Percentiles rank a stretch among this genome's conserved stretches.
Conservation (phyloP, 2,329 filamentous ascomycete species). For the Ascosphaera aggregata region DNA sequence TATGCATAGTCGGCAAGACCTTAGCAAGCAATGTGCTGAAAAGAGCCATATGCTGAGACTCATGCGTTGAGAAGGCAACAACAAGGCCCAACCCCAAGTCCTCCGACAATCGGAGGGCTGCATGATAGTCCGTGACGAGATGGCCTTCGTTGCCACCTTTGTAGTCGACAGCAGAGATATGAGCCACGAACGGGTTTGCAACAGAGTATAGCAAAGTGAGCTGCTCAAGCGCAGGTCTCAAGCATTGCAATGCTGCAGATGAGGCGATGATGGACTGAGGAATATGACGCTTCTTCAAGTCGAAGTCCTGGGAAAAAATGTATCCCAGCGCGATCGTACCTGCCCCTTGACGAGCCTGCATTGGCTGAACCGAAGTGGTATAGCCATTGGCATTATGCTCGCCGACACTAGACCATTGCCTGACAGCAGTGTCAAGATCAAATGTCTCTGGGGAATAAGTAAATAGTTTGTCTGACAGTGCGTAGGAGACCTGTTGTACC, state of each 20-base stretch:
- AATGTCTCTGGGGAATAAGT: slow-evolving; percentile 89
- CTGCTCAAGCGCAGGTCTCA: slow-evolving; percentile 74
- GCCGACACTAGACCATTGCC: slow-evolving; percentile 45
- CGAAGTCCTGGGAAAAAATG: slow-evolving; percentile 93
- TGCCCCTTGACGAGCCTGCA: slow-evolving; percentile 75
- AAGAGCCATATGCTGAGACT: slow-evolving; percentile 89
- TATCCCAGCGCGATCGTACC: slow-evolving; percentile 85
- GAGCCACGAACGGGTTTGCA: slow-evolving; percentile 77
- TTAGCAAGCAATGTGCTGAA: slow-evolving; percentile 61
- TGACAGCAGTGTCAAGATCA: slow-evolving; percentile 64
- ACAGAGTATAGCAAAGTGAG: slow-evolving; percentile 77
- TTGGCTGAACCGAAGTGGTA: slow-evolving; percentile 48
- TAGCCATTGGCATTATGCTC: slow-evolving; percentile 68
- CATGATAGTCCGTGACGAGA: slow-evolving; percentile 70
- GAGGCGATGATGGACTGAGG: slow-evolving; percentile 81
- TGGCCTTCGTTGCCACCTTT: slow-evolving; percentile 35
- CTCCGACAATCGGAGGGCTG: slow-evolving; percentile 58
- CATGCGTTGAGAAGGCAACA: slow-evolving; percentile 64
- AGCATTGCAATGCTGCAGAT: slow-evolving; percentile 54
- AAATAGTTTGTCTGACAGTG: slow-evolving; percentile 91
- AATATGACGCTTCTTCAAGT: slow-evolving; percentile 70
- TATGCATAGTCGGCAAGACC: slow-evolving; percentile 60
- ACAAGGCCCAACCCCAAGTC: slow-evolving; percentile 77
- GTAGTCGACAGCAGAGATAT: slow-evolving; percentile 83
- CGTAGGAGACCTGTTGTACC: slow-evolving; percentile 88